Percentiles rank a stretch among this genome's conserved stretches.
Evolutionary conservation across 495 filamentous ascomycete genomes (phyloP).

Genomic region (Viridothelium virens): DNA sequence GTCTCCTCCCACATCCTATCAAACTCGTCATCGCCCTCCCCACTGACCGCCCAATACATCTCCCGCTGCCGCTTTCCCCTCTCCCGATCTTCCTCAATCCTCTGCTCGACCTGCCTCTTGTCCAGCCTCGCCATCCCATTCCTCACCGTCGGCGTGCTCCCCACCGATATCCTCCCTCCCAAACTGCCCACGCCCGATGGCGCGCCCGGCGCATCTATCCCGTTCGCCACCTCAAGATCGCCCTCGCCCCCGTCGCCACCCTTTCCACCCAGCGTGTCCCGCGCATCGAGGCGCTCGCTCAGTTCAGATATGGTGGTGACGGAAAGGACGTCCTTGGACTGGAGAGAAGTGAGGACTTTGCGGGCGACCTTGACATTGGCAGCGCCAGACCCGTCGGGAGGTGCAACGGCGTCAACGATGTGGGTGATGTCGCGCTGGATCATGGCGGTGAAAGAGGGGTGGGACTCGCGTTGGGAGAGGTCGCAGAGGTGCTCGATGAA

Average conservation of each 20-base stretch:
- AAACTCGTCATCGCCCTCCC: conserved; percentile 54
- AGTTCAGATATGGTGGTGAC: conserved; percentile 65
- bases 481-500: conserved; percentile 95
- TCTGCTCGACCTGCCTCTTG: conserved; percentile 82
- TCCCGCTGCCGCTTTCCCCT: conserved; percentile 85
- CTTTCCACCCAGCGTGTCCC: conserved; percentile 41
- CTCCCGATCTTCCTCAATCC: conserved; percentile 95
- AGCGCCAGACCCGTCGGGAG: conserved; percentile 78
- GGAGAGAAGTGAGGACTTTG: conserved; percentile 58
- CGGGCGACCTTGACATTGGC: conserved; percentile 91
- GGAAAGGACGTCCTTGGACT: conserved; percentile 58
- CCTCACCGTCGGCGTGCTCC: background rate
- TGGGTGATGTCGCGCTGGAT: conserved; percentile 86
- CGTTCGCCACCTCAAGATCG: conserved; percentile 10
- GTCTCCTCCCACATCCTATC: conserved; percentile 71
- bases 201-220: conserved; percentile 8
- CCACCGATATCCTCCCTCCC: background rate
- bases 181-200: background rate
- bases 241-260: conserved; percentile 11
- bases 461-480: conserved; percentile 64
- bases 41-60: conserved; percentile 73
- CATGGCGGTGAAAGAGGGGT: conserved; percentile 76
- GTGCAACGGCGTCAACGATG: conserved; percentile 81
- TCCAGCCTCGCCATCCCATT: conserved; percentile 51
- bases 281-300: conserved; percentile 66